phyloP scores from a whole-genome alignment of 805 yeast genomes.

The Blastobotrys muscicola region DNA sequence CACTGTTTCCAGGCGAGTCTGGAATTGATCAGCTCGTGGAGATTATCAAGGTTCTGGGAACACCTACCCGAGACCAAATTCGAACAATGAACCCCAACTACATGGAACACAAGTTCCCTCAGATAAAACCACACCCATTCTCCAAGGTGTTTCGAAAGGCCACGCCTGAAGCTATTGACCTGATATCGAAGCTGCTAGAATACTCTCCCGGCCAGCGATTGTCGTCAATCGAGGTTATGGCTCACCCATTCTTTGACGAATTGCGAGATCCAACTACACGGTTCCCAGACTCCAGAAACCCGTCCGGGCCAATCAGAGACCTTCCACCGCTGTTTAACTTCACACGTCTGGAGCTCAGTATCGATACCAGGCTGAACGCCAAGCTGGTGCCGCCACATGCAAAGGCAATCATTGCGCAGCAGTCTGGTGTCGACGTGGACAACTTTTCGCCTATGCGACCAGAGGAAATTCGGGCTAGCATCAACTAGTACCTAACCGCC shows the following conservation, averaged over 20 bases:
- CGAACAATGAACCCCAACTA: slow-evolving; percentile 93
- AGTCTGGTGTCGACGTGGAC: slow-evolving; percentile 35
- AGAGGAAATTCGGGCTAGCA: slow-evolving; percentile 18
- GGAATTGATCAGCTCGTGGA: slow-evolving; percentile 97
- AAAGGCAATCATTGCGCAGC: slow-evolving; percentile 33
- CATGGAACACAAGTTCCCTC: slow-evolving; percentile 94
- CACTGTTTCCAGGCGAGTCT: slow-evolving; percentile 94
- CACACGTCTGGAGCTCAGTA: slow-evolving; percentile 53
- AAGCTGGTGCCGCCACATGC: slow-evolving; percentile 33
- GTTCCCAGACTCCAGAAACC: slow-evolving; percentile 40
- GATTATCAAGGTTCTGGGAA: slow-evolving; percentile 89
- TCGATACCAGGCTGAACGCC: slow-evolving; percentile 32
- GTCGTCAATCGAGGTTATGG: slow-evolving; percentile 70
- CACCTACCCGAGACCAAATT: slow-evolving; percentile 89
- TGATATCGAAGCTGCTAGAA: slow-evolving; percentile 70
- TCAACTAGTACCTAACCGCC: slow-evolving; percentile 3
- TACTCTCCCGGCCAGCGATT: slow-evolving; percentile 84
- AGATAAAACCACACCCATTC: slow-evolving; percentile 40
- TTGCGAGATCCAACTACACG: slow-evolving; percentile 45
- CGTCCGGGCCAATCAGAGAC: slow-evolving; percentile 62
- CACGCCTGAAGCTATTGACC: slow-evolving; percentile 77
- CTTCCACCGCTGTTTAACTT: slow-evolving; percentile 71
- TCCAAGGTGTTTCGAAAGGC: slow-evolving; percentile 65
- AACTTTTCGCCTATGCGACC: slow-evolving; percentile 49
- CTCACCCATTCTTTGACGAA: slow-evolving; percentile 86